phyloP scores from a whole-genome alignment of 257 asterid genomes.

The Perilla frutescens region DNA sequence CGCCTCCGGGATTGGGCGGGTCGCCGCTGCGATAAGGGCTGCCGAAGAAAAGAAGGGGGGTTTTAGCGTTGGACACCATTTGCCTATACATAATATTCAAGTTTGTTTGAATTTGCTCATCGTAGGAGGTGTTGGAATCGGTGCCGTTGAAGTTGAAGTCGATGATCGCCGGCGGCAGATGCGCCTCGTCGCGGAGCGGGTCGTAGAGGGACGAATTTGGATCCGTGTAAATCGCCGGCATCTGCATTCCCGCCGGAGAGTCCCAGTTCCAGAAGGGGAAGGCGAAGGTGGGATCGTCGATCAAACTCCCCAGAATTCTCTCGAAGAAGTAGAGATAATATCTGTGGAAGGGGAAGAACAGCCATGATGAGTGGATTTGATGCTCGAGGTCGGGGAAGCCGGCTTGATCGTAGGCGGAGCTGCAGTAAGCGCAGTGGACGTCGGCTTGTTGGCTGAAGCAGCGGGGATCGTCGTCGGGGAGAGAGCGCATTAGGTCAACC shows the following conservation, averaged over 20 bases:
- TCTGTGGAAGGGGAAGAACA: slow-evolving; percentile 76
- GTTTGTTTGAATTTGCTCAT: slow-evolving; percentile 47
- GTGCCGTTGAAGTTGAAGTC: no score
- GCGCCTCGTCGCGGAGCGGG: slow-evolving; percentile 59
- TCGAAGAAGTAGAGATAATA: slow-evolving; percentile 77
- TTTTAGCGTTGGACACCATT: slow-evolving; percentile 67
- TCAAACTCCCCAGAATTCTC: slow-evolving; percentile 61
- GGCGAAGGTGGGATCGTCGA: no score
- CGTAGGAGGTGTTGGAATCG: slow-evolving; percentile 29
- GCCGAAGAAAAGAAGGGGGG: slow-evolving; percentile 63
- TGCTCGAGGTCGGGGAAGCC: no score
- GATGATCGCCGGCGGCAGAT: no score
- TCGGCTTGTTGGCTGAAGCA: no score
- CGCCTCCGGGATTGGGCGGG: no score
- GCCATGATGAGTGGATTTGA: slow-evolving; percentile 82
- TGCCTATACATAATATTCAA: slow-evolving; percentile 74
- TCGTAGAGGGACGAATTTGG: slow-evolving; percentile 51
- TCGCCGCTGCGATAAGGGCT: slow-evolving; percentile 68
- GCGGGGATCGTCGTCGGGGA: no score
- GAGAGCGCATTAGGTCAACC: no score
- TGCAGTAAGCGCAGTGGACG: no score
- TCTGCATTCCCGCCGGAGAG: slow-evolving; percentile 63
- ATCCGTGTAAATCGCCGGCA: slow-evolving; percentile 59
- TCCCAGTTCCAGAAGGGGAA: no score
- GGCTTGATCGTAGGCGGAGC: no score